These are phyloP conservation scores for Rhodotorula taiwanensis DNA, from an alignment of 768 basidiomycete species.

Conservation along the genomic window DNA sequence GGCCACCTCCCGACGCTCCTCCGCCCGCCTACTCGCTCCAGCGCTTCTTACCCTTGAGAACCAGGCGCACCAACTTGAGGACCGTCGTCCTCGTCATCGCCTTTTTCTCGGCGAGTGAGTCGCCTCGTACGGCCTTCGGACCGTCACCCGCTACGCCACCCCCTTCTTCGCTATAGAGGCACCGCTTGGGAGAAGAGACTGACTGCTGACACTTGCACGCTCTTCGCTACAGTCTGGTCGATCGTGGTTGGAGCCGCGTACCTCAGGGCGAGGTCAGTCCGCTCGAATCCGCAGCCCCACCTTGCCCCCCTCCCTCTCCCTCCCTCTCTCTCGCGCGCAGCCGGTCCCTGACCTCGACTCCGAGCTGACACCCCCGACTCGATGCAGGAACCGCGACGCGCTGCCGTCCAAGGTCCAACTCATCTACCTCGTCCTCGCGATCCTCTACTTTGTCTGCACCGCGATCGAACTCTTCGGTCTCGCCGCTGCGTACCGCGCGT, in stretches of 20 bases:
- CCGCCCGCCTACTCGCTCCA: neutral
- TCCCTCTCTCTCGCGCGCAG: too few relatives aligned
- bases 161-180: too few relatives aligned
- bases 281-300: too few relatives aligned
- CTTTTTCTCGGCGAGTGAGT: neutral
- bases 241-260: conserved; percentile 10
- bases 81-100: conserved; percentile 1
- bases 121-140: too few relatives aligned
- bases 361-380: too few relatives aligned
- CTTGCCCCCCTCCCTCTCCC: neutral
- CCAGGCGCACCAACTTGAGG: neutral
- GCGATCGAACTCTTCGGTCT: conserved; percentile 30
- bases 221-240: conserved; percentile 13
- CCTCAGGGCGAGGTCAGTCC: neutral
- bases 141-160: too few relatives aligned
- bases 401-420: neutral
- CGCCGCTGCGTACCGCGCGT: conserved; percentile 6
- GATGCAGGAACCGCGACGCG: too few relatives aligned
- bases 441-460: conserved; percentile 24
- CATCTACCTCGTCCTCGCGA: conserved; percentile 22
- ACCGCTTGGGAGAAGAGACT: neutral
- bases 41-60: neutral
- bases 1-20: neutral
- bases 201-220: too few relatives aligned
- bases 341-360: too few relatives aligned